These are phyloP conservation scores for Phytophthora vignae DNA, from an alignment of 352 stramenopile genomes.

Conservation along the genomic window DNA sequence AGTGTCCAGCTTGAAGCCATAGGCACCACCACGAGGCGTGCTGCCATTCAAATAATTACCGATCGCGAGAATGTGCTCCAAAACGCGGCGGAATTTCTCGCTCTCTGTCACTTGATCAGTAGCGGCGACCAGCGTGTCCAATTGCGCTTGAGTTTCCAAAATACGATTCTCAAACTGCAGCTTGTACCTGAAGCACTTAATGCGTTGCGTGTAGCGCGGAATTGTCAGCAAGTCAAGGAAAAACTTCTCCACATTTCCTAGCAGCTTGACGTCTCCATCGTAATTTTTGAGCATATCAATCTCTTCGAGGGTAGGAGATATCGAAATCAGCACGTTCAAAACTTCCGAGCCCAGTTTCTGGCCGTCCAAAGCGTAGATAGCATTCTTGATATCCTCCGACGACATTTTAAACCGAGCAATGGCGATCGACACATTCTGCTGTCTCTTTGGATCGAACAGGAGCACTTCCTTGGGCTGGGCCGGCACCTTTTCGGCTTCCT, in stretches of 20 bases:
- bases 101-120: constrained; percentile 86
- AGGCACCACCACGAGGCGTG: constrained; percentile 87
- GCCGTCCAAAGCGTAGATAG: constrained; percentile 86
- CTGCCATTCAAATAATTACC: constrained; percentile 94
- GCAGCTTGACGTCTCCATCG: constrained; percentile 84
- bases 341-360: constrained; percentile 81
- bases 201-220: constrained; percentile 86
- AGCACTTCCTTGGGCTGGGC: constrained; percentile 71
- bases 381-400: constrained; percentile 83
- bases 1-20: constrained; percentile 93
- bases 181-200: constrained; percentile 91
- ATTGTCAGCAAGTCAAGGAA: constrained; percentile 89
- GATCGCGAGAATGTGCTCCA: constrained; percentile 90
- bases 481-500: constrained; percentile 54
- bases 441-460: constrained; percentile 96
- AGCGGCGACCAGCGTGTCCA: constrained; percentile 84
- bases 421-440: constrained; percentile 98
- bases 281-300: constrained; percentile 93
- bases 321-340: constrained; percentile 88
- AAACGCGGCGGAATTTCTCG: constrained; percentile 78
- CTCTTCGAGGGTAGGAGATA: constrained; percentile 90
- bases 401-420: constrained; percentile 96
- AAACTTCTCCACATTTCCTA: constrained; percentile 91
- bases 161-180: constrained; percentile 89
- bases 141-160: constrained; percentile 81